phyloP scores from a whole-genome alignment of 371 early-diverging fungal genomes.

The Blyttiomyces sp. region DNA sequence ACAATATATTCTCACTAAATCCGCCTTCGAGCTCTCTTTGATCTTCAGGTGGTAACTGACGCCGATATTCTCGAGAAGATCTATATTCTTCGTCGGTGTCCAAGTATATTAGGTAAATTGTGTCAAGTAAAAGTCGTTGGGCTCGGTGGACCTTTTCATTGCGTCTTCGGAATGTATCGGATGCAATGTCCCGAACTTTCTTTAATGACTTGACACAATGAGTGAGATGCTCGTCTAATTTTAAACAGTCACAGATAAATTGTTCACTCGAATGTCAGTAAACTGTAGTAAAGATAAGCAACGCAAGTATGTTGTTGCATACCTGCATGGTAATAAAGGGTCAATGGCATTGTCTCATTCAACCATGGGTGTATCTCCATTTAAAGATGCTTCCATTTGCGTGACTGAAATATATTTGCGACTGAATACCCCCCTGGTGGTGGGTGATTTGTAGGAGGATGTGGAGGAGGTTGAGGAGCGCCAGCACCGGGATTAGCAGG shows the following conservation, averaged over 20 bases:
- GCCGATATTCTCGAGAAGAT: conserved; percentile 44
- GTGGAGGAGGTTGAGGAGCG: too few species aligned
- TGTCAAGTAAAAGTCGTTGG: conserved; percentile 43
- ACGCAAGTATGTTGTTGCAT: too few species aligned
- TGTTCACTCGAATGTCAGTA: too few species aligned
- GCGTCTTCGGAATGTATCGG: conserved; percentile 35
- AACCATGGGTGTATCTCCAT: conserved; percentile 24
- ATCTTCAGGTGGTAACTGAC: conserved; percentile 55
- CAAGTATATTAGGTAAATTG: conserved; percentile 30
- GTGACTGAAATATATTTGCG: conserved; percentile 24
- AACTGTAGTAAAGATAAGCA: too few species aligned
- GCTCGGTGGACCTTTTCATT: conserved; percentile 49
- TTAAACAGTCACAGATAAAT: too few species aligned
- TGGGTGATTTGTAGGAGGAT: too few species aligned
- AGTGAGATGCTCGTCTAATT: conserved; percentile 36
- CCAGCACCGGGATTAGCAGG: too few species aligned
- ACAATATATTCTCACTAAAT: conserved; percentile 59
- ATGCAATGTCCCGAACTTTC: conserved; percentile 23
- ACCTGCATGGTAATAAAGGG: conserved; percentile 39
- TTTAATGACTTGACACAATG: conserved; percentile 30
- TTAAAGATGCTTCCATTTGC: conserved; percentile 5
- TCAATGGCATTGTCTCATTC: conserved; percentile 37
- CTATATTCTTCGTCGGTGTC: conserved; percentile 27
- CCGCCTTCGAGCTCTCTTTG: conserved; percentile 54
- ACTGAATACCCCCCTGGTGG: too few species aligned